A percentile compares a stretch with the other conserved stretches of the same genome.
Evolutionary conservation across 208 protist species (phyloP).

Genomic region (Naegleria lovaniensis): DNA sequence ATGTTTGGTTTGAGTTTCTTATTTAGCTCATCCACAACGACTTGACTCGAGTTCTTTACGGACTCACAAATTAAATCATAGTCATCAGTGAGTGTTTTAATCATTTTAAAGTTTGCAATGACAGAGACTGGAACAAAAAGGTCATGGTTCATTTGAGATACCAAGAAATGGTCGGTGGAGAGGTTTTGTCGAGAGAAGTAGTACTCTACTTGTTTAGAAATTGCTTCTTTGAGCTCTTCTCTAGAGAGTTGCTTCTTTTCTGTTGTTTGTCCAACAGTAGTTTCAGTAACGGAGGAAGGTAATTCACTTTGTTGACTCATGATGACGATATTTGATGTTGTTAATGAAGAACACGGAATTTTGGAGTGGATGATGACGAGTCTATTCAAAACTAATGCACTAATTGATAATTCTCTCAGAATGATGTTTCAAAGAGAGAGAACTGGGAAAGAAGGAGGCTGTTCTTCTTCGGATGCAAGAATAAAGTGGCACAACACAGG

Average conservation of each 20-base stretch:
- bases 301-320: neutral
- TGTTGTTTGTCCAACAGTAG: neutral
- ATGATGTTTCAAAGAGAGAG: too few species aligned
- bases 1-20: slow-evolving; percentile 18
- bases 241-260: neutral
- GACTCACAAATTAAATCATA: neutral
- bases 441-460: too few species aligned
- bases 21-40: neutral
- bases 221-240: slow-evolving; percentile 10
- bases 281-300: neutral
- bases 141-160: neutral
- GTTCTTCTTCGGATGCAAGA: too few species aligned
- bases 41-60: neutral
- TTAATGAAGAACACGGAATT: neutral
- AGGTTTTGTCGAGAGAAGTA: slow-evolving; percentile 23
- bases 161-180: neutral
- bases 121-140: slow-evolving; percentile 1
- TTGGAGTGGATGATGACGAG: neutral
- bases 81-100: slow-evolving; percentile 10
- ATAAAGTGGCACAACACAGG: too few species aligned
- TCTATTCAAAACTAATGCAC: too few species aligned
- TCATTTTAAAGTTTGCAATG: slow-evolving; percentile 20
- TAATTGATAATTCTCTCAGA: too few species aligned
- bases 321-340: neutral
- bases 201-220: slow-evolving; percentile 21